Evolutionary conservation across 768 basidiomycete genomes (phyloP).

Genomic region (Kwoniella heveanensis): DNA sequence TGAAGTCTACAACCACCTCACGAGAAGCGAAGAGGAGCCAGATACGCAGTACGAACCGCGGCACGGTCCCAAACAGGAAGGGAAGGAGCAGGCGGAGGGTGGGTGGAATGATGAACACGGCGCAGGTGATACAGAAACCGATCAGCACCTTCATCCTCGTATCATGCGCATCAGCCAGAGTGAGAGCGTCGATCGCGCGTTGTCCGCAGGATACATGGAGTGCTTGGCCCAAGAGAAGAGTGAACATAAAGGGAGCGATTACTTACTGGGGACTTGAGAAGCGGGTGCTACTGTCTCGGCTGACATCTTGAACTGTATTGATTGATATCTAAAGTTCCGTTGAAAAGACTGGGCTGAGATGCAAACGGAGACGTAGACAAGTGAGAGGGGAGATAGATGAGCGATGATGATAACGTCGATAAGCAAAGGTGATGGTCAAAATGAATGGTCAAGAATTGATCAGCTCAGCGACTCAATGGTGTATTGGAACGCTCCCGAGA

Average conservation of each 20-base stretch:
- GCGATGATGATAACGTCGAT: too few relatives aligned
- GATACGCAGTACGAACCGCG: neutral
- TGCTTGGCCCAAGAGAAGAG: too few relatives aligned
- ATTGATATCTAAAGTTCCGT: neutral
- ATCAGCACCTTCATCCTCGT: neutral
- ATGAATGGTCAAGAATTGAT: too few relatives aligned
- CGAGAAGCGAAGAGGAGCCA: neutral
- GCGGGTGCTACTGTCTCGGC: constrained; percentile 12
- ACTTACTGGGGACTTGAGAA: constrained; percentile 16
- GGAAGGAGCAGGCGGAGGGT: neutral
- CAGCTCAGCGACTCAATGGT: too few relatives aligned
- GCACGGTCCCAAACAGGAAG: neutral
- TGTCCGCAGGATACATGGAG: too few relatives aligned
- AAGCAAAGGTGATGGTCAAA: too few relatives aligned
- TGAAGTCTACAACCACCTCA: constrained; percentile 38
- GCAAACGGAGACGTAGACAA: neutral
- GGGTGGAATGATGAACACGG: neutral
- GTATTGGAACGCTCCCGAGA: too few relatives aligned
- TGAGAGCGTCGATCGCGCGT: too few relatives aligned
- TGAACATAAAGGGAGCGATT: too few relatives aligned
- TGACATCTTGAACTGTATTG: constrained; percentile 8
- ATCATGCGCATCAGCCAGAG: neutral
- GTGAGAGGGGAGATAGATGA: too few relatives aligned
- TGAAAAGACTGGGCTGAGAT: neutral
- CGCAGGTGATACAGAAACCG: neutral